Conservation (phyloP, 2,329 filamentous ascomycete species). For the Plenodomus biglobosus region DNA sequence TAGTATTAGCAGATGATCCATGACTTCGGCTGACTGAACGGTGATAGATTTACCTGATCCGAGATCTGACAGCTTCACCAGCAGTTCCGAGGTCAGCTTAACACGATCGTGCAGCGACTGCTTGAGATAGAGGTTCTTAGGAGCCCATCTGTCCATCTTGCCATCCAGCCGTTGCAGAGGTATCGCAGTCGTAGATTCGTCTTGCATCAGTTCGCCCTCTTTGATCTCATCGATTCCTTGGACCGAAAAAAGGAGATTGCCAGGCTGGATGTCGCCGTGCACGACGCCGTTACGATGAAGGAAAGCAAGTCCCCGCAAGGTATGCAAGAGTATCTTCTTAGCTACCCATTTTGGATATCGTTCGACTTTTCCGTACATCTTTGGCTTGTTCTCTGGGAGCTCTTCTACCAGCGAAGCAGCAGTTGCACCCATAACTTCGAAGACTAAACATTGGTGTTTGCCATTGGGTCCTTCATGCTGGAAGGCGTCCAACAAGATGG, state of each 20-base stretch:
- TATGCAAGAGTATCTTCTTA: constrained; percentile 41
- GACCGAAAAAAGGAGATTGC: constrained; percentile 44
- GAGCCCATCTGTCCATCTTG: constrained; percentile 35
- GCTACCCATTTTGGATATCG: constrained; percentile 29
- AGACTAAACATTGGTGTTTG: background rate
- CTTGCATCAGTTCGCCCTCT: constrained; percentile 23
- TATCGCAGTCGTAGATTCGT: constrained; percentile 18
- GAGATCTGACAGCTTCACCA: constrained; percentile 36
- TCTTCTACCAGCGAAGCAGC: constrained; percentile 8
- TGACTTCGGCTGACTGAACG: background rate
- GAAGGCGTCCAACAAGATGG: background rate
- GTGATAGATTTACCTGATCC: constrained; percentile 19
- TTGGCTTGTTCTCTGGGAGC: constrained; percentile 6
- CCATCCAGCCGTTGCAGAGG: constrained; percentile 24
- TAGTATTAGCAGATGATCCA: constrained; percentile 1
- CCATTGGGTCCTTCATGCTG: constrained; percentile 1
- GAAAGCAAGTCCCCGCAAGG: constrained; percentile 41
- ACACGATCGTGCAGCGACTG: constrained; percentile 31
- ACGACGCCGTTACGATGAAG: constrained; percentile 46
- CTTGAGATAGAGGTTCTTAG: constrained; percentile 29
- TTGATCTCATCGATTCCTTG: constrained; percentile 25
- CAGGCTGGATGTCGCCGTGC: constrained; percentile 48
- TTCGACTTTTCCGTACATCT: constrained; percentile 5
- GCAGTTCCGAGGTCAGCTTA: constrained; percentile 19
- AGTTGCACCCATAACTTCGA: background rate